Evolutionary conservation across 2,329 filamentous ascomycete species (phyloP), one percentile per base, ranked within the genome.

Genomic region (Orbilia brochopaga): DNA sequence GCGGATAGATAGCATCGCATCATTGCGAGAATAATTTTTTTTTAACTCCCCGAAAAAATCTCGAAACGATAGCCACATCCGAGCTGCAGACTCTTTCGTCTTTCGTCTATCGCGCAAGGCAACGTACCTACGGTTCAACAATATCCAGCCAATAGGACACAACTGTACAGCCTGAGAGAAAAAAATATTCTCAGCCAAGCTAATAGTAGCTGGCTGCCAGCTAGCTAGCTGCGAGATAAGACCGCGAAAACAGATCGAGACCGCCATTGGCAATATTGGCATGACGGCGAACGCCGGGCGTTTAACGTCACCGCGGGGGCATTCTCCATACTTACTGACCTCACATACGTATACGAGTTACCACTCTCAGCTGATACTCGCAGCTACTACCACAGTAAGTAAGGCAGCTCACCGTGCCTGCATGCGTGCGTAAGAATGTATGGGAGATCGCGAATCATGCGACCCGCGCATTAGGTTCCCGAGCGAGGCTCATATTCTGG

Each of bases 401-500:
- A n/a, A n/a, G n/a, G n/a, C n/a, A n/a, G n/a, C n/a, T n/a, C n/a
- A n/a, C n/a, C n/a, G n/a, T n/a, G n/a, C n/a, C n/a, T n/a, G n/a
- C n/a, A n/a, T n/a, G n/a, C n/a, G n/a, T n/a, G 57, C 54, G 54
- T 59, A 53, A 64, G 55, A 62, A 57, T n/a, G n/a, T n/a, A n/a
- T n/a, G n/a, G n/a, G n/a, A n/a, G 59, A 64, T 72, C 67, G 67
- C 67, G 60, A 65, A 72, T 72, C 67, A 72, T 60, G 67, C 67
- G 60, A 72, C 67, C 67, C 55, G 67, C 65, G 60, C 67, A 72
- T 72, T 72, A 72, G 67, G 60, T 48, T 65, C 67, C 67, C 67
- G 67, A 57, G 42, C 30, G 46, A 42, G n/a, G n/a, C n/a, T n/a
- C n/a, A n/a, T n/a, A n/a, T n/a, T n/a, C n/a, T n/a, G n/a, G n/a